phyloP scores from a whole-genome alignment of 495 filamentous ascomycete species.

The Neurospora pannonica region DNA sequence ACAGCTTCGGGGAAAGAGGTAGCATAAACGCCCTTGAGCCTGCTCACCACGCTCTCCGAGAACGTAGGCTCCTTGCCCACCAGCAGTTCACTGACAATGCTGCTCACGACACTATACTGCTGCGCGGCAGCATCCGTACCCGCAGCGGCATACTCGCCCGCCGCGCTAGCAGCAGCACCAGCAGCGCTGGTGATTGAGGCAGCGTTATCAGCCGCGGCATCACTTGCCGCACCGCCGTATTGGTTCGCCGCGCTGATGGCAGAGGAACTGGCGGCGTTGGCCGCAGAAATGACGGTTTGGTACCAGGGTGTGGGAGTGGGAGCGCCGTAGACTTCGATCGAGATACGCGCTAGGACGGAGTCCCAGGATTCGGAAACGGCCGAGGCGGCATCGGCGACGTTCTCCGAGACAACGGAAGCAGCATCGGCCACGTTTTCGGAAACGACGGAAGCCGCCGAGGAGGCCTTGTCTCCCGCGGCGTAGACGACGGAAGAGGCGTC shows the following conservation, averaged over 20 bases:
- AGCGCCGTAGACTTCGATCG: constrained; percentile 63
- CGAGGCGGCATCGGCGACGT: constrained; percentile 20
- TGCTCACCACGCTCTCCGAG: constrained; percentile 68
- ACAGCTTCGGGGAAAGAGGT: constrained; percentile 11
- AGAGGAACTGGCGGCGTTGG: constrained; percentile 15
- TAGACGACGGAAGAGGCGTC: constrained; percentile 22
- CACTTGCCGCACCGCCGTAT: constrained; percentile 19
- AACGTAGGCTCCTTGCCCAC: constrained; percentile 71
- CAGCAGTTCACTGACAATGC: constrained; percentile 67
- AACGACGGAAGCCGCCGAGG: constrained; percentile 18
- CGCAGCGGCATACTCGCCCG: constrained; percentile 42
- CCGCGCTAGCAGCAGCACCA: neutral
- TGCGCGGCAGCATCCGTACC: constrained; percentile 42
- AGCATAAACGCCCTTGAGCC: constrained; percentile 53
- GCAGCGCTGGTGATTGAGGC: constrained; percentile 42
- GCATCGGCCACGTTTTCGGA: constrained; percentile 19
- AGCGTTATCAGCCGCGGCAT: constrained; percentile 17
- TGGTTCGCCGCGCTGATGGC: constrained; percentile 14
- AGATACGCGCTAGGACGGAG: constrained; percentile 53
- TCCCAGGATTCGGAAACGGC: constrained; percentile 52
- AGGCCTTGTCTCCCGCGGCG: constrained; percentile 10
- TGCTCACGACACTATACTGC: constrained; percentile 62
- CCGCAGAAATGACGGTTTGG: constrained; percentile 30
- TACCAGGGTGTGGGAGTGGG: constrained; percentile 54
- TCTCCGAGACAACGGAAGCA: constrained; percentile 18